Evolutionary conservation across 306 rosid genomes (phyloP).

Genomic region (Trichosanthes truncata): DNA sequence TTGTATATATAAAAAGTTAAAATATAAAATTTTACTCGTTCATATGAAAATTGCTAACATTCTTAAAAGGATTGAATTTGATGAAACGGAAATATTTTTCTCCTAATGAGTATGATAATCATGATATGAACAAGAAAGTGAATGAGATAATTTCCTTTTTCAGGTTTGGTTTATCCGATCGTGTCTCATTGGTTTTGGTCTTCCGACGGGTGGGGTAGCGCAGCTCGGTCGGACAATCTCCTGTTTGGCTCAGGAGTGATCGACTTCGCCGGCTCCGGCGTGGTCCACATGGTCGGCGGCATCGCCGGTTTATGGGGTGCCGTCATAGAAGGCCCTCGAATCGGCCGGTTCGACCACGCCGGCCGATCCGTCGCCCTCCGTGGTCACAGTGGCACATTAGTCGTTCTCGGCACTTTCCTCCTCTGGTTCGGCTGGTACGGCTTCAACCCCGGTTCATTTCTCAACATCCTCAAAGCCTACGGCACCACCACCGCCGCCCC

Average conservation of each 20-base stretch:
- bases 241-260: constrained; percentile 47
- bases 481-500: constrained; percentile 25
- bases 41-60: no score
- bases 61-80: no score
- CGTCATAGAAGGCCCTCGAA: constrained; percentile 44
- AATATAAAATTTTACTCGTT: no score
- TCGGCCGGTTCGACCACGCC: constrained; percentile 38
- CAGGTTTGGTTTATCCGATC: constrained; percentile 37
- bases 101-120: no score
- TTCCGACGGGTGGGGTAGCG: constrained; percentile 44
- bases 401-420: constrained; percentile 42
- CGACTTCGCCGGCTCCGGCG: constrained; percentile 63
- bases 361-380: constrained; percentile 32
- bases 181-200: constrained; percentile 71
- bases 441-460: constrained; percentile 55
- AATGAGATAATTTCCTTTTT: background rate
- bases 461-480: constrained; percentile 31
- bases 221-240: constrained; percentile 17
- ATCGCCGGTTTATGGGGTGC: constrained; percentile 61
- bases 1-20: no score
- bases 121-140: background rate
- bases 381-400: constrained; percentile 45
- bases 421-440: constrained; percentile 69
- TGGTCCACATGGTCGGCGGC: constrained; percentile 56
- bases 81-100: no score